phyloP scores from a whole-genome alignment of 2,329 filamentous ascomycete genomes.

The Phaeosphaeria sp. region DNA sequence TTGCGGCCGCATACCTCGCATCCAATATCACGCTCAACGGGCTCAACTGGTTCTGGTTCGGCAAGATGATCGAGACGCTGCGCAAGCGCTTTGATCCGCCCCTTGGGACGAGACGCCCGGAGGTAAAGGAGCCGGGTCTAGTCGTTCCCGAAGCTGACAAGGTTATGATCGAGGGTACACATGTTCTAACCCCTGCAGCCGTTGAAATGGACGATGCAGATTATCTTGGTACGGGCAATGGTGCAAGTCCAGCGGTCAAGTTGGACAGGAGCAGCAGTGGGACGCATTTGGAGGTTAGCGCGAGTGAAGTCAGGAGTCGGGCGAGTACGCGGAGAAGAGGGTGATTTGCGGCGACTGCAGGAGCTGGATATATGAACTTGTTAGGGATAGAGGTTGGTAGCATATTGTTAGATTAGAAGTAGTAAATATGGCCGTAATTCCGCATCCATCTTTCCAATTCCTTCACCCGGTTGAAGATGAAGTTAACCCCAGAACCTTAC shows the following conservation, averaged over 20 bases:
- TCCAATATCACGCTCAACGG: conserved; percentile 76
- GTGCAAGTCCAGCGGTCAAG: no score
- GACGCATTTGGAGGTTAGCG: conserved; percentile 35
- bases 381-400: neutral
- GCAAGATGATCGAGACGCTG: conserved; percentile 83
- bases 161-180: conserved; percentile 42
- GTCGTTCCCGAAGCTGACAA: conserved; percentile 31
- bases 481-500: no score
- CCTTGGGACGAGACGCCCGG: conserved; percentile 49
- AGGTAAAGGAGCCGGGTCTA: conserved; percentile 20
- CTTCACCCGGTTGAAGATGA: neutral
- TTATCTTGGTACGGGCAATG: conserved; percentile 20
- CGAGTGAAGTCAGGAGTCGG: conserved; percentile 34
- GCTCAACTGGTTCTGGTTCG: conserved; percentile 85
- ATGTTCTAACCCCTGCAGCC: conserved; percentile 38
- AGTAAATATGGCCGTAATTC: neutral
- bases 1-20: conserved; percentile 70
- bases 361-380: neutral
- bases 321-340: conserved; percentile 22
- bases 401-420: neutral
- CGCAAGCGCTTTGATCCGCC: conserved; percentile 75
- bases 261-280: conserved; percentile 27
- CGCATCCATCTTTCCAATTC: neutral
- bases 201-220: conserved; percentile 24
- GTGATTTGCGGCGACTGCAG: neutral